Percentiles rank a stretch among this genome's conserved stretches.
phyloP scores from a whole-genome alignment of 2,329 filamentous ascomycete species.

The Monosporascus cannonballus region DNA sequence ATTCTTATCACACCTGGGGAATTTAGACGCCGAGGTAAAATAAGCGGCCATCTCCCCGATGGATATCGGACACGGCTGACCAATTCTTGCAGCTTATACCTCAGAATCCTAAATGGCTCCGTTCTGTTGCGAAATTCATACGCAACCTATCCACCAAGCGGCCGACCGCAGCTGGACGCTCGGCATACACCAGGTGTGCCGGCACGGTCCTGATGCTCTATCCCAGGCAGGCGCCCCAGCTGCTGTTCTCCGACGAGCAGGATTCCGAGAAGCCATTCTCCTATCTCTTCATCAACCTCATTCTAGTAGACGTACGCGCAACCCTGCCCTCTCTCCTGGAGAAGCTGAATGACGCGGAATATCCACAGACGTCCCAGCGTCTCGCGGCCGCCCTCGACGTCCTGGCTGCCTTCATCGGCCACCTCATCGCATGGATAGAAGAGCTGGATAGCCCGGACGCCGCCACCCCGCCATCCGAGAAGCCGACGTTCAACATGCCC shows the following conservation, averaged over 20 bases:
- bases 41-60: neutral
- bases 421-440: conserved; percentile 49
- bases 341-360: conserved; percentile 49
- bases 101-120: conserved; percentile 48
- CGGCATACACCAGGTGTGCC: conserved; percentile 53
- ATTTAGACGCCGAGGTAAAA: conserved; percentile 42
- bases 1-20: conserved; percentile 48
- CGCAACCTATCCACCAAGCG: conserved; percentile 47
- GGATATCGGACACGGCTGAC: conserved; percentile 2
- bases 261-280: conserved; percentile 47
- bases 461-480: conserved; percentile 3
- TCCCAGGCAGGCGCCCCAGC: conserved; percentile 35
- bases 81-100: conserved; percentile 37
- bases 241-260: conserved; percentile 46
- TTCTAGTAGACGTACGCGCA: conserved; percentile 60
- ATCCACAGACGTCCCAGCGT: conserved; percentile 43
- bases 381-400: conserved; percentile 57
- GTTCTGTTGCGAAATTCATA: conserved; percentile 39
- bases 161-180: conserved; percentile 48
- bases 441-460: conserved; percentile 28
- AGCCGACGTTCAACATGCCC: conserved; percentile 38
- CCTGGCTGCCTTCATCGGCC: conserved; percentile 54
- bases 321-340: conserved; percentile 55
- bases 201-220: conserved; percentile 53
- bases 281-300: conserved; percentile 57